Percentiles rank a stretch among this genome's conserved stretches.
Evolutionary conservation across 1,284 basidiomycete species (phyloP).

Genomic region (Melampsora allii-populina): DNA sequence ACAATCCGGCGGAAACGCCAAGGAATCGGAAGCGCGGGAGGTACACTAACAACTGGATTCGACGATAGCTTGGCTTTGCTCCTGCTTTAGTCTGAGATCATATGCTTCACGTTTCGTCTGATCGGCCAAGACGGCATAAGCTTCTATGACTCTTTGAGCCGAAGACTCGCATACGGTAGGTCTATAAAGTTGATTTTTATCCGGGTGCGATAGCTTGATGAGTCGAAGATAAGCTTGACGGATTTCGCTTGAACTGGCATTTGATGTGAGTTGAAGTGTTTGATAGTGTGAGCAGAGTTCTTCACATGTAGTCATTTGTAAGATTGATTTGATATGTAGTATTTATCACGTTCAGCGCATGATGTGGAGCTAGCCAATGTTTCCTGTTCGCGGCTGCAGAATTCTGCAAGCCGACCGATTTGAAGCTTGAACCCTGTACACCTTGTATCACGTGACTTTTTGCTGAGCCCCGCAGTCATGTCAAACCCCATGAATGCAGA

Average conservation of each 20-base stretch:
- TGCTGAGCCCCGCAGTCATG: no score
- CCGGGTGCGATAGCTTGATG: slow-evolving; percentile 30
- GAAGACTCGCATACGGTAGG: background rate
- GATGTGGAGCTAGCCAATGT: no score
- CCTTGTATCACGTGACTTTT: no score
- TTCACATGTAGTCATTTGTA: background rate
- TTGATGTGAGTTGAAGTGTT: slow-evolving; percentile 12
- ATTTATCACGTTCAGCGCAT: no score
- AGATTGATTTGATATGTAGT: no score
- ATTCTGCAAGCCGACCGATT: no score
- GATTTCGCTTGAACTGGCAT: slow-evolving; percentile 18
- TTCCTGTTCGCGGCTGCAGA: no score
- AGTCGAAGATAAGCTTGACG: slow-evolving; percentile 24
- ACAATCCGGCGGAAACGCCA: background rate
- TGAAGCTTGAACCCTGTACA: no score
- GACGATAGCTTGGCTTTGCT: no score
- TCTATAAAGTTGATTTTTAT: slow-evolving; percentile 5
- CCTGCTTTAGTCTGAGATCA: background rate
- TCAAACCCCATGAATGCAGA: no score
- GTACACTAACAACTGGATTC: background rate
- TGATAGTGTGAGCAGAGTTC: slow-evolving; percentile 6
- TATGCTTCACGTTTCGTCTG: slow-evolving; percentile 2
- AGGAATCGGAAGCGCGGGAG: no score
- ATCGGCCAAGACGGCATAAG: slow-evolving; percentile 16
- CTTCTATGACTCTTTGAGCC: slow-evolving; percentile 21